Evolutionary conservation across 2,329 filamentous ascomycete species (phyloP).

Genomic region (Penicillium sp.): DNA sequence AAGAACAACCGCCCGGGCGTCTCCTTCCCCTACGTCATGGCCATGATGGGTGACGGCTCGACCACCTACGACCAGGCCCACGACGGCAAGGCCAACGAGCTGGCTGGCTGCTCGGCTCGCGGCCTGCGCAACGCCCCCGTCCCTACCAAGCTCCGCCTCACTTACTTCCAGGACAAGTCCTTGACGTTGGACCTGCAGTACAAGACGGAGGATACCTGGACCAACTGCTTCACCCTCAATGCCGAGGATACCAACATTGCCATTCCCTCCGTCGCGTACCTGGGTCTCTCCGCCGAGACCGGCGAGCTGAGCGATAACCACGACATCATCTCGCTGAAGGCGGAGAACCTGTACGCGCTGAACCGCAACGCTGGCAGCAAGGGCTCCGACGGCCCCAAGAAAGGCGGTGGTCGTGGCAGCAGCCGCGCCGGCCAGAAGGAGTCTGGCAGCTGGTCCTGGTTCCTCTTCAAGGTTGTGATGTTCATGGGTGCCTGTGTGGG

Average conservation of each 20-base stretch:
- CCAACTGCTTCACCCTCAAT: conserved; percentile 75
- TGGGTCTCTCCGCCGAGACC: conserved; percentile 73
- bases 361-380: conserved; percentile 44
- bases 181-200: conserved; percentile 92
- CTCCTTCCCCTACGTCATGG: conserved; percentile 98
- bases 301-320: conserved; percentile 97
- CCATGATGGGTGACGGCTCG: conserved; percentile 92
- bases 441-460: conserved; percentile 64
- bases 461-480: conserved; percentile 79
- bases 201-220: conserved; percentile 87
- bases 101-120: conserved; percentile 91
- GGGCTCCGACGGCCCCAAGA: conserved; percentile 25
- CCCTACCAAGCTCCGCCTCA: conserved; percentile 83
- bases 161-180: conserved; percentile 95
- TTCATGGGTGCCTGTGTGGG: conserved; percentile 71
- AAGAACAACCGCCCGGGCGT: conserved; percentile 98
- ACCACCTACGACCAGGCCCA: conserved; percentile 89
- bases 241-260: conserved; percentile 66
- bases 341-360: conserved; percentile 76
- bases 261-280: conserved; percentile 71
- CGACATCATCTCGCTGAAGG: conserved; percentile 85
- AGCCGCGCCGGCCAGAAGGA: conserved; percentile 25
- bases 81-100: conserved; percentile 89
- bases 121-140: conserved; percentile 79
- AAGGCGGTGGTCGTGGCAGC: conserved; percentile 24